Percentiles rank a stretch among this genome's conserved stretches.
Conservation (phyloP, 2,329 filamentous ascomycete species). For the Apiospora pterosperma region DNA sequence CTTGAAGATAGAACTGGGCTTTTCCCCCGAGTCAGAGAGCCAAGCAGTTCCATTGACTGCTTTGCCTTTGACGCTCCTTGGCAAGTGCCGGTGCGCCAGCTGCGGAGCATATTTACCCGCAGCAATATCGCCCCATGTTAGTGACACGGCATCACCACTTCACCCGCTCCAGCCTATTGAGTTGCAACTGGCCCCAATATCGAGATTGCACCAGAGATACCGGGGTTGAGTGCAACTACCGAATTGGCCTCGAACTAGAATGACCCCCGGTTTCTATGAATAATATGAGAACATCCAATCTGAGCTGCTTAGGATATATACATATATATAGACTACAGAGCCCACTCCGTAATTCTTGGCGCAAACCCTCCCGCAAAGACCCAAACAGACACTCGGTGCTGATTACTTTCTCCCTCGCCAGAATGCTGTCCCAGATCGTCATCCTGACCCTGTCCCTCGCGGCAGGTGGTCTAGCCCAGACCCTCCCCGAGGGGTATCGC, state of each 20-base stretch:
- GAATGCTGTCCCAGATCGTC: not conserved
- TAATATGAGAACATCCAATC: not conserved
- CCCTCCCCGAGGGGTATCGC: constrained; percentile 31
- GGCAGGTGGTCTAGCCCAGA: constrained; percentile 30
- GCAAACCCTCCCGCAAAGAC: not conserved
- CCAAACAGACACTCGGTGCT: too few relatives aligned
- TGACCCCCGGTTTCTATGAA: too few relatives aligned
- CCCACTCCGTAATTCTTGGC: not conserved
- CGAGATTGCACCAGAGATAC: not conserved
- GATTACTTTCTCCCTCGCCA: not conserved
- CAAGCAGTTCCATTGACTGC: not conserved
- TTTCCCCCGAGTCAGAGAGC: not conserved
- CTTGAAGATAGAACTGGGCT: not conserved
- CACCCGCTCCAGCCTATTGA: not conserved
- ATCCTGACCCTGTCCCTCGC: constrained; percentile 22
- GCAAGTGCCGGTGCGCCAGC: not conserved
- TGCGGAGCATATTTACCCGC: not conserved
- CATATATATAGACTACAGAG: not conserved
- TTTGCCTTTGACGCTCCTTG: not conserved
- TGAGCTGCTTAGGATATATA: not conserved
- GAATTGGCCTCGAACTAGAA: not conserved
- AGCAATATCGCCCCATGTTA: not conserved
- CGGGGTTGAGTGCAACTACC: not conserved
- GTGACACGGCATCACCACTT: not conserved
- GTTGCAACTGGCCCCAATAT: not conserved